phyloP scores from a whole-genome alignment of 805 yeast species.

The Brettanomyces custersianus region DNA sequence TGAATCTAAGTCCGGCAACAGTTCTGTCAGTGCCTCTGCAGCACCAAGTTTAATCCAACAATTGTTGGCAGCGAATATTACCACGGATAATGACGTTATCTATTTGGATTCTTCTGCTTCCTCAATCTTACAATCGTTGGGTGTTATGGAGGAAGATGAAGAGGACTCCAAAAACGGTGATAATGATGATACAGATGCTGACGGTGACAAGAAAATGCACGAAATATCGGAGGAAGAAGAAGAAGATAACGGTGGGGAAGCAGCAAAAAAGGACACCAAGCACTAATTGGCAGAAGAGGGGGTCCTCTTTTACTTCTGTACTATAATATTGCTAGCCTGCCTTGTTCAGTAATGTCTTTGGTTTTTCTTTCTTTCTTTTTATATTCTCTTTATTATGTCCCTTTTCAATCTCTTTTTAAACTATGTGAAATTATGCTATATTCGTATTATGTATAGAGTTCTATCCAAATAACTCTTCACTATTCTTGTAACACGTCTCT shows the following conservation, averaged over 20 bases:
- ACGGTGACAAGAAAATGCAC: slow-evolving; percentile 16
- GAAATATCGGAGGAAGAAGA: slow-evolving; percentile 15
- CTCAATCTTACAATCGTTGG: slow-evolving; percentile 48
- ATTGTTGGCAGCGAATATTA: slow-evolving; percentile 34
- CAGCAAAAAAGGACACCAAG: neutral
- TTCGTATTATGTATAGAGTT: neutral
- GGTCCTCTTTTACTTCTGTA: too few relatives aligned
- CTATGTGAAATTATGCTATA: neutral
- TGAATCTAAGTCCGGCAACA: slow-evolving; percentile 23
- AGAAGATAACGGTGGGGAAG: slow-evolving; percentile 9
- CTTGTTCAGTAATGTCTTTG: neutral
- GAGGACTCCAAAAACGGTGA: slow-evolving; percentile 20
- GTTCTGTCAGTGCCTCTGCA: slow-evolving; percentile 7
- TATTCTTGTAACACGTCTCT: slow-evolving; percentile 43
- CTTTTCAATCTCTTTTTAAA: neutral
- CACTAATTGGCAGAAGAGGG: too few relatives aligned
- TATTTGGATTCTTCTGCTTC: slow-evolving; percentile 58
- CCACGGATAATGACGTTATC: slow-evolving; percentile 49
- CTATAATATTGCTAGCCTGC: neutral
- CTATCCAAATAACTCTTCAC: slow-evolving; percentile 35
- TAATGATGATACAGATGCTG: too few relatives aligned
- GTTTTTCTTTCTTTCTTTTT: slow-evolving; percentile 1
- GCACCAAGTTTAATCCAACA: slow-evolving; percentile 25
- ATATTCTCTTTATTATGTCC: neutral
- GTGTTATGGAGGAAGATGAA: slow-evolving; percentile 29